Evolutionary conservation across 805 yeast genomes (phyloP).

Genomic region (Cyberlindnera japonica): DNA sequence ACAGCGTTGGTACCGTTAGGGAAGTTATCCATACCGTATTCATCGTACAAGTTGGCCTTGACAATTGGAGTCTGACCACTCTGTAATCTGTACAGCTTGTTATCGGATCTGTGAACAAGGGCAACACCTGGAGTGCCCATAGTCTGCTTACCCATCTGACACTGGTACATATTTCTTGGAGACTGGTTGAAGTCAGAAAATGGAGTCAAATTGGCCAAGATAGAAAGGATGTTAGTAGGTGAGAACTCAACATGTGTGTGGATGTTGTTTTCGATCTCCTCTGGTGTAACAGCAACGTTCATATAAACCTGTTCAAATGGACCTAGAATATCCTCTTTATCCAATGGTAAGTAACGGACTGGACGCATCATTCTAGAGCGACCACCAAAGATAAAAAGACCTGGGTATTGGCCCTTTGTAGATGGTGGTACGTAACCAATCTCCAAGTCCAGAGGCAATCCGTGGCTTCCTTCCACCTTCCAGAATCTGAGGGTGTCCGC

Average conservation of each 20-base stretch:
- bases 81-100: conserved; percentile 88
- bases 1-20: conserved; percentile 98
- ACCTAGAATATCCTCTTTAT: conserved; percentile 82
- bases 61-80: conserved; percentile 97
- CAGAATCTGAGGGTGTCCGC: conserved; percentile 89
- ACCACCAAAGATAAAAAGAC: conserved; percentile 87
- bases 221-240: conserved; percentile 92
- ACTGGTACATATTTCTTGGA: conserved; percentile 99
- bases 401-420: conserved; percentile 94
- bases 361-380: conserved; percentile 95
- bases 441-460: conserved; percentile 84
- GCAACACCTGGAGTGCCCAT: conserved; percentile 99
- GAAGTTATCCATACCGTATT: conserved; percentile 96
- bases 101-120: conserved; percentile 85
- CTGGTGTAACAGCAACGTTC: conserved; percentile 93
- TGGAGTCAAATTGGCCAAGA: conserved; percentile 95
- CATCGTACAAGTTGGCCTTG: conserved; percentile 88
- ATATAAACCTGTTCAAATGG: conserved; percentile 98
- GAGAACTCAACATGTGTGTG: conserved; percentile 94
- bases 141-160: conserved; percentile 99
- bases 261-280: conserved; percentile 73
- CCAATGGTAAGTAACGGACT: conserved; percentile 83
- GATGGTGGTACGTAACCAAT: conserved; percentile 97
- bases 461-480: conserved; percentile 80
- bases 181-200: conserved; percentile 98